Conservation (phyloP, 495 filamentous ascomycete species). For the Aspergillus kassunensis region DNA sequence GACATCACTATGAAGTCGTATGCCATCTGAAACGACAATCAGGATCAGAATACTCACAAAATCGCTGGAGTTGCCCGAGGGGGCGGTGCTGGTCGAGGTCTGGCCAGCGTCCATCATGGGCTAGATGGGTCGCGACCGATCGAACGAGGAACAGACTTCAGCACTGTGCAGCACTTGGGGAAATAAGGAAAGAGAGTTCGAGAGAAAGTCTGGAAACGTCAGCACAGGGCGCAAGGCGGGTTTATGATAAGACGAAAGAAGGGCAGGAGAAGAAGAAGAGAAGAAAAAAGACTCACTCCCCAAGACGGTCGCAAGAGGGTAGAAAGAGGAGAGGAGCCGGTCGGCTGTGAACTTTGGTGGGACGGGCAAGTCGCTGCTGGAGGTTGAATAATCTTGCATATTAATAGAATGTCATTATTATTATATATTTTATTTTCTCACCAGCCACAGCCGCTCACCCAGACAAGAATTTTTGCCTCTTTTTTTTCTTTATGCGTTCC, state of each 20-base stretch:
- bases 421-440: constrained; percentile 12
- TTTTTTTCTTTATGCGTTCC: background rate
- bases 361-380: constrained; percentile 10
- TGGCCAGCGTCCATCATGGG: constrained; percentile 51
- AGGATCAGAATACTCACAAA: constrained; percentile 55
- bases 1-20: constrained; percentile 3
- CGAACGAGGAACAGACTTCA: constrained; percentile 39
- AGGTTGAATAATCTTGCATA: constrained; percentile 17
- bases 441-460: constrained; percentile 20
- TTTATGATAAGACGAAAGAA: constrained; percentile 7
- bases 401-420: constrained; percentile 10
- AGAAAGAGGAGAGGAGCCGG: constrained; percentile 10
- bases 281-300: constrained; percentile 5
- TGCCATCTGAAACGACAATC: constrained; percentile 4
- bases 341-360: constrained; percentile 14
- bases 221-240: constrained; percentile 5
- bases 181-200: constrained; percentile 20
- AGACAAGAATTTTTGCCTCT: too few relatives aligned
- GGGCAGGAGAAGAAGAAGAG: constrained; percentile 4
- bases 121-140: constrained; percentile 49
- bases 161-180: constrained; percentile 19
- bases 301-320: constrained; percentile 7
- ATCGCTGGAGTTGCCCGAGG: constrained; percentile 70
- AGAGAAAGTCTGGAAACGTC: constrained; percentile 13
- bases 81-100: constrained; percentile 45